Percentiles rank a stretch among this genome's conserved stretches.
Evolutionary conservation across 1,284 basidiomycete species (phyloP).

Genomic region (Bjerkandera adusta): DNA sequence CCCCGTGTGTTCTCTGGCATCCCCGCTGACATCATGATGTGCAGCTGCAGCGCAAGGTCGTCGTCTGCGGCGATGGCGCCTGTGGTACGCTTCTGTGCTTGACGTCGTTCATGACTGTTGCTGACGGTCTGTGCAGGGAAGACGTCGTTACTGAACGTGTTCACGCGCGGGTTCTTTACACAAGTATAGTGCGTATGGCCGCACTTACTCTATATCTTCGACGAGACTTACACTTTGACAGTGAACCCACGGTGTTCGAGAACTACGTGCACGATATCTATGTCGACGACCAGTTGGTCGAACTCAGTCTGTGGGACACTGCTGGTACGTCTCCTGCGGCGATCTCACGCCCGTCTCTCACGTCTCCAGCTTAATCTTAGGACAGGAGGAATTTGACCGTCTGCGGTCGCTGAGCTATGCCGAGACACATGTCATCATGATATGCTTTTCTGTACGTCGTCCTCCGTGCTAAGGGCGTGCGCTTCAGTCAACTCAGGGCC

Average conservation of each 20-base stretch:
- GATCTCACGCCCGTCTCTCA: constrained; percentile 10
- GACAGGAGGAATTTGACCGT: constrained; percentile 95
- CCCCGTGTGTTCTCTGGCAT: not conserved
- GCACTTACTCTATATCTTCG: constrained; percentile 3
- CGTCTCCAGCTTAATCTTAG: constrained; percentile 38
- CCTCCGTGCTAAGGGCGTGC: not conserved
- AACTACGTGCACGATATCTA: constrained; percentile 88
- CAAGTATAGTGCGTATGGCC: constrained; percentile 83
- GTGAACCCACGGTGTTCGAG: constrained; percentile 91
- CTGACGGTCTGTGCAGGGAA: constrained; percentile 45
- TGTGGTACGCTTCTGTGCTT: constrained; percentile 55
- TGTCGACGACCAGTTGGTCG: constrained; percentile 82
- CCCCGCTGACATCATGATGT: not conserved
- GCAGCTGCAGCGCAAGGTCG: constrained; percentile 68
- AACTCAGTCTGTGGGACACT: constrained; percentile 95
- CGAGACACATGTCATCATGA: constrained; percentile 92
- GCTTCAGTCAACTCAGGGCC: too few relatives aligned
- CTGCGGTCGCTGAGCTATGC: constrained; percentile 90
- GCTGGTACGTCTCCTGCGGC: constrained; percentile 59
- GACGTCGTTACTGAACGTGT: constrained; percentile 83
- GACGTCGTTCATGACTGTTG: constrained; percentile 1
- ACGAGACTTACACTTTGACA: constrained; percentile 28
- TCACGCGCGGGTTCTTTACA: constrained; percentile 84
- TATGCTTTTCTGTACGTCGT: constrained; percentile 83
- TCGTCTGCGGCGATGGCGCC: constrained; percentile 91